Percentiles rank a stretch among this genome's conserved stretches.
Conservation (phyloP, 768 basidiomycete genomes). For the Podaxis sp. region DNA sequence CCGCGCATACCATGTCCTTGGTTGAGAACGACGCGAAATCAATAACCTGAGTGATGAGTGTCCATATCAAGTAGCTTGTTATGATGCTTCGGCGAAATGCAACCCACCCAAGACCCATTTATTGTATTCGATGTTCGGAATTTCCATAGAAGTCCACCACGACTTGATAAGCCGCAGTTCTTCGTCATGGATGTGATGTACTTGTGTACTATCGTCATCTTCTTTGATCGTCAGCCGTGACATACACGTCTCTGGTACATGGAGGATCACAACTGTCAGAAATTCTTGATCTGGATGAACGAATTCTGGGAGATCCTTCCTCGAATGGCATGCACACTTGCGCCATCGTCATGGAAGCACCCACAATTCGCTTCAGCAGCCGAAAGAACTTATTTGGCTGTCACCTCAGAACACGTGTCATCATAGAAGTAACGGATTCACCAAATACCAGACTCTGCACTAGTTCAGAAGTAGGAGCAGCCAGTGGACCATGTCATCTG, state of each 20-base stretch:
- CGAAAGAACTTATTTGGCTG: not conserved
- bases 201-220: too few species aligned
- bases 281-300: not conserved
- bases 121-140: not conserved
- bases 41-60: not conserved
- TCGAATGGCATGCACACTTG: not conserved
- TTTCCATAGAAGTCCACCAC: not conserved
- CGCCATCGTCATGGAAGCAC: not conserved
- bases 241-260: not conserved
- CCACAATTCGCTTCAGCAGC: not conserved
- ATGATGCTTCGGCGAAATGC: not conserved
- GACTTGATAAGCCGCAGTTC: not conserved
- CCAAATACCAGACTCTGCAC: not conserved
- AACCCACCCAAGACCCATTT: not conserved
- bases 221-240: too few species aligned
- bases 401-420: constrained; percentile 1
- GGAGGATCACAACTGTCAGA: not conserved
- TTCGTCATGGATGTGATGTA: not conserved
- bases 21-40: not conserved
- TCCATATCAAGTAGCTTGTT: not conserved
- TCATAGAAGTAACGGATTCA: not conserved
- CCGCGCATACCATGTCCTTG: not conserved
- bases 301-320: not conserved
- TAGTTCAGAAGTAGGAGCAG: not conserved
- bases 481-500: not conserved